These are phyloP conservation scores for Claviceps paspali DNA, from an alignment of 2,329 filamentous ascomycete genomes.

Conservation along the genomic window DNA sequence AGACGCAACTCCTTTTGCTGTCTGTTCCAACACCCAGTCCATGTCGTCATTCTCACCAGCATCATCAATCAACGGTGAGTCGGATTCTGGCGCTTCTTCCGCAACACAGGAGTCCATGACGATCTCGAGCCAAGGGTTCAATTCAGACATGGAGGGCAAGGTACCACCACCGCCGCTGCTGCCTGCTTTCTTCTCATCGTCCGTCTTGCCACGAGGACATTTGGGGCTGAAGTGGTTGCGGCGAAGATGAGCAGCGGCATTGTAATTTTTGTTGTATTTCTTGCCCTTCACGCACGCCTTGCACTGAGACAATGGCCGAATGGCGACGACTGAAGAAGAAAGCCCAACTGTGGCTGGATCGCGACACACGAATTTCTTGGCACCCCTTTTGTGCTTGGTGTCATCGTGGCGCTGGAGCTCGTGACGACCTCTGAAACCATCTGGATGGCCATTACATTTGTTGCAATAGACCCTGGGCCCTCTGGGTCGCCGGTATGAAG, in stretches of 20 bases:
- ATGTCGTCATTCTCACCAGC: slow-evolving; percentile 7
- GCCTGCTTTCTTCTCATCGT: slow-evolving; percentile 36
- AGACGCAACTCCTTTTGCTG: neutral
- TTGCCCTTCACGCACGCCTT: slow-evolving; percentile 68
- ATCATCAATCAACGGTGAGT: slow-evolving; percentile 12
- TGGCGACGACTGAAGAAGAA: slow-evolving; percentile 30
- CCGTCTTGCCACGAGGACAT: slow-evolving; percentile 26
- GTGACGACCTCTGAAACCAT: slow-evolving; percentile 76
- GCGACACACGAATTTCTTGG: slow-evolving; percentile 44
- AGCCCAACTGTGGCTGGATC: slow-evolving; percentile 31
- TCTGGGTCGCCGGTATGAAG: slow-evolving; percentile 43
- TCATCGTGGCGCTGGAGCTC: slow-evolving; percentile 57
- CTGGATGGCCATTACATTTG: slow-evolving; percentile 54
- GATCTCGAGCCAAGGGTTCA: slow-evolving; percentile 41
- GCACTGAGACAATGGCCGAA: slow-evolving; percentile 59
- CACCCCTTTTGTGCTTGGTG: slow-evolving; percentile 43
- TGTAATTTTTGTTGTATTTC: slow-evolving; percentile 83
- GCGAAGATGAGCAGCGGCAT: slow-evolving; percentile 79
- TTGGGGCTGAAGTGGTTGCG: slow-evolving; percentile 73
- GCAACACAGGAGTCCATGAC: slow-evolving; percentile 25
- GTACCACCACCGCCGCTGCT: slow-evolving; percentile 38
- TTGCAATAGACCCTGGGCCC: slow-evolving; percentile 58
- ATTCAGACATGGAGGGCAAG: slow-evolving; percentile 39
- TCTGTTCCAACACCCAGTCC: neutral
- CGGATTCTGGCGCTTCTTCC: slow-evolving; percentile 12